Evolutionary conservation across 2,329 filamentous ascomycete species (phyloP), one percentile per base, ranked within the genome.

Genomic region (Colletotrichum liriopes): DNA sequence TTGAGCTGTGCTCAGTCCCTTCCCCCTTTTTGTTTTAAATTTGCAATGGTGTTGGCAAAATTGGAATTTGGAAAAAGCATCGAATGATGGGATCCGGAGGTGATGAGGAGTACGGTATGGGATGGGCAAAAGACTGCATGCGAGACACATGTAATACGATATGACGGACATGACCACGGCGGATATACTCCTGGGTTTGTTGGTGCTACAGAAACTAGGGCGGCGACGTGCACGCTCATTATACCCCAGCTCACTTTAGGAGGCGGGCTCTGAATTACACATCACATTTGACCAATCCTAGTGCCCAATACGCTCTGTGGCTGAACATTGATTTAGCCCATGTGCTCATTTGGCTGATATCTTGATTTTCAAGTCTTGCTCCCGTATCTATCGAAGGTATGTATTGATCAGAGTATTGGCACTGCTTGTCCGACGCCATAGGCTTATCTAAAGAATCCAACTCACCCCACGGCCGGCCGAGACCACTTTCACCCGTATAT

Each of bases 161-260:
- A 52, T 47, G 35, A 37, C 12, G n/a, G 26, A 37, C 4, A 65
- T 26, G 52, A 65, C 37, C 20, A 62, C 29, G 45, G 45, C 18
- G 61, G n/a, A 65, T 26, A 9, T 52, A 69, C 9, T 59, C 45
- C 23, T 26, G 43, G n/a, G 20, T 29, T 37, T 45, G 37, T 5
- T 56, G 23, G 55, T 45, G 49, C 55, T 61, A 41, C 16, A 39
- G 54, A 49, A 67, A 56, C n/a, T 20, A 23, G 26, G n/a, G 49
- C 49, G 12, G 64, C 59, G n/a, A 56, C 65, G 35, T 63, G 45
- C 4, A 71, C 68, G 56, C 52, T 68, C 65, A 60, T 63, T 67
- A 67, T 71, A 63, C 68, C 68, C 68, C 54, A 62, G 58, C 58
- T 47, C 67, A 51, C 65, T 63, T 63, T 26, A 45, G 63, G 65